phyloP scores from a whole-genome alignment of 2,329 filamentous ascomycete species.

The Ophiostoma montium region DNA sequence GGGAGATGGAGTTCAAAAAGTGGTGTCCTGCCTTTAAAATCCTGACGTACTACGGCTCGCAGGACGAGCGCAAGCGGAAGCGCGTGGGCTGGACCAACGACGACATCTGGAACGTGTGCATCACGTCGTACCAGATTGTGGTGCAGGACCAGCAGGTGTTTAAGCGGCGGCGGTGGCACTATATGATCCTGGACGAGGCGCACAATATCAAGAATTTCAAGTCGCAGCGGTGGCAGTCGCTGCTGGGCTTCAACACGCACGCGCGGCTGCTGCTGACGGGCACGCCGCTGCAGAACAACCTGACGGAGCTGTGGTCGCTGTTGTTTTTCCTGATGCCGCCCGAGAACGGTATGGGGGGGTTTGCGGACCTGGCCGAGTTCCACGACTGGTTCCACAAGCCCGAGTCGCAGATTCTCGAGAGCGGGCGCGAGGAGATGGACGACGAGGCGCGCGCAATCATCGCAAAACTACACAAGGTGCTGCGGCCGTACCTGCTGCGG shows the following conservation, averaged over 20 bases:
- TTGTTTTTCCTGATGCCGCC: conserved; percentile 94
- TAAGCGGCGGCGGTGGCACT: conserved; percentile 87
- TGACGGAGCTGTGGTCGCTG: conserved; percentile 93
- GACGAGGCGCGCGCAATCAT: conserved; percentile 86
- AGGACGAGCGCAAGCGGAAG: conserved; percentile 83
- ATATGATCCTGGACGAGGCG: conserved; percentile 94
- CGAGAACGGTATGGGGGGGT: conserved; percentile 73
- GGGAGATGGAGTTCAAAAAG: conserved; percentile 99
- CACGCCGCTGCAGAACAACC: conserved; percentile 90
- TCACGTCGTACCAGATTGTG: conserved; percentile 94
- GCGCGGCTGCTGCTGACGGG: conserved; percentile 80
- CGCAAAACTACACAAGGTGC: conserved; percentile 80
- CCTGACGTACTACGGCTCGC: conserved; percentile 86
- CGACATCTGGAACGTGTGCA: conserved; percentile 90
- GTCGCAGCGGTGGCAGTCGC: conserved; percentile 89
- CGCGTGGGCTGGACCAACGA: conserved; percentile 88
- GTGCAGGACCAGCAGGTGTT: conserved; percentile 89
- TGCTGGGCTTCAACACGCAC: conserved; percentile 85
- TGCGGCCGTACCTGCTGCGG: conserved; percentile 81
- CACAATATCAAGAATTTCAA: conserved; percentile 99
- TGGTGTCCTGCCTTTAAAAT: conserved; percentile 98
- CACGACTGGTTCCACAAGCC: conserved; percentile 92
- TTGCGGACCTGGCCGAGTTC: conserved; percentile 90
- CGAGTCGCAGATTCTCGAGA: conserved; percentile 90
- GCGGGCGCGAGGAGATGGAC: conserved; percentile 85